phyloP scores from a whole-genome alignment of 805 yeast species.

The Candida ficus region DNA sequence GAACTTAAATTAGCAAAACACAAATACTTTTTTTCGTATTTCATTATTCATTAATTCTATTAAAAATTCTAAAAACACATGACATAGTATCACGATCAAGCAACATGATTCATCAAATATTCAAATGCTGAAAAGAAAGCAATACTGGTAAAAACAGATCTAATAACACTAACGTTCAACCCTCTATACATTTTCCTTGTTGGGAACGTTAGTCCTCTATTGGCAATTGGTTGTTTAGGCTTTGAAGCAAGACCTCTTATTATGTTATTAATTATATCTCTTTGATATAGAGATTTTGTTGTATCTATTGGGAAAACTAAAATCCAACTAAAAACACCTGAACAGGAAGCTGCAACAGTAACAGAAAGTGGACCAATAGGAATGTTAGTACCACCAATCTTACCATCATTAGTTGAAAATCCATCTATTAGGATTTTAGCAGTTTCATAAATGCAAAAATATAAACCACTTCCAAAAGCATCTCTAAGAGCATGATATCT shows the following conservation, averaged over 20 bases:
- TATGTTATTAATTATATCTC: slow-evolving; percentile 67
- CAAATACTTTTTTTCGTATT: too few relatives aligned
- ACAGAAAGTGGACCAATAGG: slow-evolving; percentile 39
- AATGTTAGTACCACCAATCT: slow-evolving; percentile 27
- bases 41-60: slow-evolving; percentile 5
- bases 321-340: slow-evolving; percentile 74
- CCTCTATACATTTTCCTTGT: slow-evolving; percentile 65
- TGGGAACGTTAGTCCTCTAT: slow-evolving; percentile 34
- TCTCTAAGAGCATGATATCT: slow-evolving; percentile 66
- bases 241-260: slow-evolving; percentile 44
- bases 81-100: slow-evolving; percentile 26
- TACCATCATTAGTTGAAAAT: slow-evolving; percentile 22
- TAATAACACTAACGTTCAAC: slow-evolving; percentile 63
- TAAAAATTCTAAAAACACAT: too few relatives aligned
- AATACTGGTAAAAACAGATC: slow-evolving; percentile 71
- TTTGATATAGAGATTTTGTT: slow-evolving; percentile 66
- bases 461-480: slow-evolving; percentile 63
- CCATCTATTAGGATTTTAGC: slow-evolving; percentile 45
- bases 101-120: slow-evolving; percentile 52
- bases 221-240: slow-evolving; percentile 31
- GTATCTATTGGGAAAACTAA: slow-evolving; percentile 80
- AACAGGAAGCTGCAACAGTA: slow-evolving; percentile 70
- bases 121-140: slow-evolving; percentile 73
- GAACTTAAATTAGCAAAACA: too few relatives aligned
- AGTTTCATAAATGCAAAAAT: slow-evolving; percentile 72